Percentiles rank a stretch among this genome's conserved stretches.
Conservation (phyloP, 495 filamentous ascomycete species). For the Podospora pseudocomata region DNA sequence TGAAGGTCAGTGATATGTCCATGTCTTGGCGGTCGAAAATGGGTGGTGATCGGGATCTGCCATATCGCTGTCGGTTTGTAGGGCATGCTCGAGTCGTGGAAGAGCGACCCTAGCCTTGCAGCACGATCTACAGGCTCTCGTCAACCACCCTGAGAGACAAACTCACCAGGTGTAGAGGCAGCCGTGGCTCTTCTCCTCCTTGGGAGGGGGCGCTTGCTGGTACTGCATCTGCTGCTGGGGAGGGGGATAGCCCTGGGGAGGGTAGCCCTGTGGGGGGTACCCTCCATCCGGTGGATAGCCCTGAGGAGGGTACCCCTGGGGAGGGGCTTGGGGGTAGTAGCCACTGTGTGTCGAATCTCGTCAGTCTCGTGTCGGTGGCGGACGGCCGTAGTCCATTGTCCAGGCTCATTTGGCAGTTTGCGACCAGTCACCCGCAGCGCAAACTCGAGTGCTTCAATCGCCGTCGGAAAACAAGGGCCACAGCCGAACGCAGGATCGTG, state of each 20-base stretch:
- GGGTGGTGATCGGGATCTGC: not conserved
- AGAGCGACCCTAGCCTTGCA: not conserved
- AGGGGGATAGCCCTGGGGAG: constrained; percentile 15
- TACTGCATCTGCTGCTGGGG: constrained; percentile 23
- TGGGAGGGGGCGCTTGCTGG: constrained; percentile 18
- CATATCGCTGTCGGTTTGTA: not conserved
- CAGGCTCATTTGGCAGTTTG: not conserved
- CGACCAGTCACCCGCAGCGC: not conserved
- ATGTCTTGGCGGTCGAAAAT: not conserved
- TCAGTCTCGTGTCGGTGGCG: not conserved
- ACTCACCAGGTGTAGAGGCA: constrained; percentile 26
- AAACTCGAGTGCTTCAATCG: not conserved
- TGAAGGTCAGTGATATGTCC: not conserved
- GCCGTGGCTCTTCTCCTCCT: constrained; percentile 30
- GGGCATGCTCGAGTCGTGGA: not conserved
- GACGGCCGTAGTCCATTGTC: not conserved
- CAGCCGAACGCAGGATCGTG: not conserved
- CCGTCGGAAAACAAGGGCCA: not conserved
- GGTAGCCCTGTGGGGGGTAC: constrained; percentile 13
- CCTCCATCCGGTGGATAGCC: constrained; percentile 10
- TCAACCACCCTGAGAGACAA: not conserved
- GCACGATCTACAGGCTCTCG: not conserved
- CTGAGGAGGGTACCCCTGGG: constrained; percentile 8
- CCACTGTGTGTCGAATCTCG: not conserved
- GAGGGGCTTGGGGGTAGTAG: constrained; percentile 10